Conservation (phyloP, 805 yeast species). For the Nakazawaea peltata region DNA sequence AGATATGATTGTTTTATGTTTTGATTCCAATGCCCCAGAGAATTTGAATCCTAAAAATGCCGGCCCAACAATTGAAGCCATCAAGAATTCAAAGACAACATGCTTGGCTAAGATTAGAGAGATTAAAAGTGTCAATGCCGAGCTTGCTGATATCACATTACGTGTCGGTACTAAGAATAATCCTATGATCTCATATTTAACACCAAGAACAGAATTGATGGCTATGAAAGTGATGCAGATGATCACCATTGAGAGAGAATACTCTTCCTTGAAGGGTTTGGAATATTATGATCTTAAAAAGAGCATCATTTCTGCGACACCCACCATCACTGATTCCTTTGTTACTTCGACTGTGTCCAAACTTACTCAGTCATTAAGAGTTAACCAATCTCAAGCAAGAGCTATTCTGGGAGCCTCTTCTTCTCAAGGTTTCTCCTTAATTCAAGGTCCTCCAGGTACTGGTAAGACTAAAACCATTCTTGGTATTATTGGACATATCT, state of each 20-base stretch:
- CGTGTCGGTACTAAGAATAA: slow-evolving; percentile 51
- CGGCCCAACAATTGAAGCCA: slow-evolving; percentile 25
- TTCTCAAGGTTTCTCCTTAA: slow-evolving; percentile 69
- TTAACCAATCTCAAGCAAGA: slow-evolving; percentile 84
- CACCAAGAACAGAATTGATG: slow-evolving; percentile 55
- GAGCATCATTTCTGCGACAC: slow-evolving; percentile 58
- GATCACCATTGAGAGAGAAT: slow-evolving; percentile 93
- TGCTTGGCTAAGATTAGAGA: slow-evolving; percentile 80
- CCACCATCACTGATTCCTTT: slow-evolving; percentile 34
- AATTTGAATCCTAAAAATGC: slow-evolving; percentile 12
- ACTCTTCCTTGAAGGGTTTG: slow-evolving; percentile 71
- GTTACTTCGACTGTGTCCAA: slow-evolving; percentile 28
- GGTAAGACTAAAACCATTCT: slow-evolving; percentile 97
- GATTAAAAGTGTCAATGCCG: slow-evolving; percentile 55
- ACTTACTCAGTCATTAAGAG: slow-evolving; percentile 43
- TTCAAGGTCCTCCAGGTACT: slow-evolving; percentile 99
- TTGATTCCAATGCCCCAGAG: slow-evolving; percentile 30
- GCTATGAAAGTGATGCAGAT: slow-evolving; percentile 77
- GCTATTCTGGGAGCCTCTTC: slow-evolving; percentile 72
- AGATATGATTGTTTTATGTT: slow-evolving; percentile 64
- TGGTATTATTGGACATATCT: slow-evolving; percentile 77
- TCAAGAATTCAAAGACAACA: slow-evolving; percentile 20
- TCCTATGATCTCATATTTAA: slow-evolving; percentile 42
- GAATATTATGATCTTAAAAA: slow-evolving; percentile 72
- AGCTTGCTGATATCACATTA: slow-evolving; percentile 67